Conservation (phyloP, 2,329 filamentous ascomycete species). For the Trichoderma hamatum region DNA sequence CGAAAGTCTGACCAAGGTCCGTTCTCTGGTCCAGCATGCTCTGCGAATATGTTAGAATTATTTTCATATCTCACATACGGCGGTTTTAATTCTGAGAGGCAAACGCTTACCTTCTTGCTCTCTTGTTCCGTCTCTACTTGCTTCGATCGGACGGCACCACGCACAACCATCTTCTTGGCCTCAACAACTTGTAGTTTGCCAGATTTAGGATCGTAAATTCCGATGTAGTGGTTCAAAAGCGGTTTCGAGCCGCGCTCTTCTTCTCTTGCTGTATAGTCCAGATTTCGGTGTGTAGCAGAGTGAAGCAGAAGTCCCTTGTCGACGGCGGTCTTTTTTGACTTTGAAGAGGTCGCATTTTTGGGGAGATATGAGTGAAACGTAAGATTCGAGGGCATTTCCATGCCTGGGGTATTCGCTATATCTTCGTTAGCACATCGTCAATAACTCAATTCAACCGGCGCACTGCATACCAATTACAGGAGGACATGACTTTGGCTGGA, state of each 20-base stretch:
- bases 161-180: constrained; percentile 65
- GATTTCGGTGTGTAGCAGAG: constrained; percentile 57
- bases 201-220: constrained; percentile 63
- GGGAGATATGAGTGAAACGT: constrained; percentile 56
- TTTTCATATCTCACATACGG: neutral
- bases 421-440: constrained; percentile 29
- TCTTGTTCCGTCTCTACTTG: constrained; percentile 48
- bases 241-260: constrained; percentile 40
- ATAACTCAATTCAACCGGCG: neutral
- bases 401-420: constrained; percentile 43
- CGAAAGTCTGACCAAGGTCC: constrained; percentile 76
- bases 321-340: constrained; percentile 46
- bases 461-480: constrained; percentile 55
- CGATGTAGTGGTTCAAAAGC: constrained; percentile 65
- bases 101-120: constrained; percentile 18
- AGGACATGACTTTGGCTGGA: constrained; percentile 51
- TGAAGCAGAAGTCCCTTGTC: constrained; percentile 58
- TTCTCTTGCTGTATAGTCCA: constrained; percentile 64
- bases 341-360: constrained; percentile 39
- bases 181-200: constrained; percentile 63
- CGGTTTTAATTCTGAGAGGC: neutral
- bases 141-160: constrained; percentile 60
- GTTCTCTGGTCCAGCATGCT: constrained; percentile 64
- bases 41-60: constrained; percentile 43
- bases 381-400: constrained; percentile 41